Conservation (phyloP, 768 basidiomycete genomes). For the Rhodotorula graminis region DNA sequence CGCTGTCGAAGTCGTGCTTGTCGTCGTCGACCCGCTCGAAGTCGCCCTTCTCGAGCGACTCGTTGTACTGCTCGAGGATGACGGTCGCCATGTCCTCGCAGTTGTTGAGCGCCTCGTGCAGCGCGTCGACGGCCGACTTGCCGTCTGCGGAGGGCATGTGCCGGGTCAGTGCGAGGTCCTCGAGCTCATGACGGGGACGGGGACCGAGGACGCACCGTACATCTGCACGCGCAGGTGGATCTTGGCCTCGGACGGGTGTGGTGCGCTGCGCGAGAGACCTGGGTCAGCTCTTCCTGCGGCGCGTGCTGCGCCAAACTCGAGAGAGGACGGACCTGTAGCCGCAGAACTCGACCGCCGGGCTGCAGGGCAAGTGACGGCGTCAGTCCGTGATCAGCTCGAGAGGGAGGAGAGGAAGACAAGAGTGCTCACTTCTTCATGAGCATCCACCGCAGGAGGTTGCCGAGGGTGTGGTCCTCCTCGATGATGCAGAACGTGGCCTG, state of each 20-base stretch:
- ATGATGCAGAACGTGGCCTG: slow-evolving; percentile 86
- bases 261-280: slow-evolving; percentile 55
- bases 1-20: slow-evolving; percentile 31
- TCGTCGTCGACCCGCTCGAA: slow-evolving; percentile 36
- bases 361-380: slow-evolving; percentile 45
- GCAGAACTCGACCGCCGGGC: slow-evolving; percentile 95
- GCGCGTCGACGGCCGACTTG: slow-evolving; percentile 59
- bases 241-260: slow-evolving; percentile 94
- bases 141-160: slow-evolving; percentile 56
- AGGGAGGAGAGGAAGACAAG: background rate
- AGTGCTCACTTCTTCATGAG: slow-evolving; percentile 89
- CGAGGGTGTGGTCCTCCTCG: slow-evolving; percentile 93
- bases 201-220: slow-evolving; percentile 69
- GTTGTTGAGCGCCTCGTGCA: slow-evolving; percentile 39
- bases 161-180: background rate
- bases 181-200: background rate
- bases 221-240: slow-evolving; percentile 98
- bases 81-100: slow-evolving; percentile 34
- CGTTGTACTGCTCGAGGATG: slow-evolving; percentile 37
- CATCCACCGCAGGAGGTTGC: slow-evolving; percentile 94
- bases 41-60: slow-evolving; percentile 31
- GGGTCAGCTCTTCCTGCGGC: background rate
- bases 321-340: slow-evolving; percentile 71
- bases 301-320: too few relatives aligned
- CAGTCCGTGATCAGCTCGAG: slow-evolving; percentile 12